phyloP scores from a whole-genome alignment of 176 grass and related monocot genomes.

The Juncus inflexus region DNA sequence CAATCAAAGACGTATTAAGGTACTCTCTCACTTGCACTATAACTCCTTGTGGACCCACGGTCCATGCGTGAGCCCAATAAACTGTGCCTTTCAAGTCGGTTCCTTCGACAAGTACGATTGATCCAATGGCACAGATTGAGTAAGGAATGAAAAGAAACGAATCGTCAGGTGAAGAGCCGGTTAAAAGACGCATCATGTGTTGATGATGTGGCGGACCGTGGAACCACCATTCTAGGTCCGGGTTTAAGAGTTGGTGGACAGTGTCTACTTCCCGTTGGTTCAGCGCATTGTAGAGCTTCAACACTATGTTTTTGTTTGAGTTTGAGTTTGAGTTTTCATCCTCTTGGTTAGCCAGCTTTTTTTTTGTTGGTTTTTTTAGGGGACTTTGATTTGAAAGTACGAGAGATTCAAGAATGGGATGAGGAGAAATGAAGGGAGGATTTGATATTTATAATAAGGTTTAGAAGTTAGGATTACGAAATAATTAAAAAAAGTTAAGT shows the following conservation, averaged over 20 bases:
- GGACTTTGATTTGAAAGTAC: not conserved
- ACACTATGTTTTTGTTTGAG: slow-evolving; percentile 47
- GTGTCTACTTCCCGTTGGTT: slow-evolving; percentile 39
- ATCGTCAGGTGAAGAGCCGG: slow-evolving; percentile 26
- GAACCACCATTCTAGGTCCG: slow-evolving; percentile 97
- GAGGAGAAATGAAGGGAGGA: too few relatives aligned
- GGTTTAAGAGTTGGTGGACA: slow-evolving; percentile 47
- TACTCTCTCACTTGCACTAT: slow-evolving; percentile 91
- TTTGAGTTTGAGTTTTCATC: slow-evolving; percentile 35
- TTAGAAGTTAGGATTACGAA: too few relatives aligned
- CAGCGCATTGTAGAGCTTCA: slow-evolving; percentile 71
- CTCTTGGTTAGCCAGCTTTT: slow-evolving; percentile 30
- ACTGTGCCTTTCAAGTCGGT: slow-evolving; percentile 22
- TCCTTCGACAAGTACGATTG: slow-evolving; percentile 79
- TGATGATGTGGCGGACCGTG: slow-evolving; percentile 81
- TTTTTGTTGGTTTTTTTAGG: too few relatives aligned
- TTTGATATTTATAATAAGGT: too few relatives aligned
- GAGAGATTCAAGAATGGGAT: too few relatives aligned
- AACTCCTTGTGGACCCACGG: slow-evolving; percentile 51
- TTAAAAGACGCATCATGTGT: slow-evolving; percentile 86
- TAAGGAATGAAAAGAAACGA: slow-evolving; percentile 46
- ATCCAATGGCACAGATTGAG: slow-evolving; percentile 48
- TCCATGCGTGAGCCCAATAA: slow-evolving; percentile 95
- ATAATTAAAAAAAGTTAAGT: too few relatives aligned
- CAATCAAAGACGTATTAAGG: slow-evolving; percentile 86